Conservation (phyloP, 2,329 filamentous ascomycete genomes). For the Alternaria triticina region DNA sequence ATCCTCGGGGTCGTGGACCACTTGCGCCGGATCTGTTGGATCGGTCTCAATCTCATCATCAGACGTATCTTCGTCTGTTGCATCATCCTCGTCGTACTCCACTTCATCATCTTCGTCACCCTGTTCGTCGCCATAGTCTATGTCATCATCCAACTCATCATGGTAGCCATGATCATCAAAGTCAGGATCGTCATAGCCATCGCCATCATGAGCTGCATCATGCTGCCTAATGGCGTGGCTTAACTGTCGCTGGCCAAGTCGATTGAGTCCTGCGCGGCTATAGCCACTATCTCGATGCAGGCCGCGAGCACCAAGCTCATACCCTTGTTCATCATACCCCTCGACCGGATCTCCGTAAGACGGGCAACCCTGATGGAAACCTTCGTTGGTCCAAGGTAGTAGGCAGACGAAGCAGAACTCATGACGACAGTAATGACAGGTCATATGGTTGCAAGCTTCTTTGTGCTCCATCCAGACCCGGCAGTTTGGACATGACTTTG, state of each 20-base stretch:
- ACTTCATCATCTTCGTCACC: neutral
- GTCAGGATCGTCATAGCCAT: neutral
- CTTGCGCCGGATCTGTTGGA: neutral
- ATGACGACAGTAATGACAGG: constrained; percentile 7
- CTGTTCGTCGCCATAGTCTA: neutral
- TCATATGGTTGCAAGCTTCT: constrained; percentile 24
- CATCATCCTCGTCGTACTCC: neutral
- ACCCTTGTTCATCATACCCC: constrained; percentile 18
- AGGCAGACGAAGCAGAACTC: constrained; percentile 24
- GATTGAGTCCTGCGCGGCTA: constrained; percentile 4
- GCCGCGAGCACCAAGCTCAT: constrained; percentile 1
- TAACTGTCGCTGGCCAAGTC: neutral
- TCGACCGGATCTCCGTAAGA: constrained; percentile 3
- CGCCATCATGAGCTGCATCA: neutral
- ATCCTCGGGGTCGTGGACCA: neutral
- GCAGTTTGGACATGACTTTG: constrained; percentile 20
- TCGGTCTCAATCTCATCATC: neutral
- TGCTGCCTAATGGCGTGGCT: neutral
- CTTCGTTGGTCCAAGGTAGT: neutral
- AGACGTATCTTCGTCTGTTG: neutral
- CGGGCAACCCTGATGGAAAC: constrained; percentile 7
- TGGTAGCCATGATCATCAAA: neutral
- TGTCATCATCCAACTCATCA: neutral
- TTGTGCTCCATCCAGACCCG: constrained; percentile 16
- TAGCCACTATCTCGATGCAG: constrained; percentile 12